Evolutionary conservation across 2,329 filamentous ascomycete genomes (phyloP).

Genomic region (Elsinoe arachidis): DNA sequence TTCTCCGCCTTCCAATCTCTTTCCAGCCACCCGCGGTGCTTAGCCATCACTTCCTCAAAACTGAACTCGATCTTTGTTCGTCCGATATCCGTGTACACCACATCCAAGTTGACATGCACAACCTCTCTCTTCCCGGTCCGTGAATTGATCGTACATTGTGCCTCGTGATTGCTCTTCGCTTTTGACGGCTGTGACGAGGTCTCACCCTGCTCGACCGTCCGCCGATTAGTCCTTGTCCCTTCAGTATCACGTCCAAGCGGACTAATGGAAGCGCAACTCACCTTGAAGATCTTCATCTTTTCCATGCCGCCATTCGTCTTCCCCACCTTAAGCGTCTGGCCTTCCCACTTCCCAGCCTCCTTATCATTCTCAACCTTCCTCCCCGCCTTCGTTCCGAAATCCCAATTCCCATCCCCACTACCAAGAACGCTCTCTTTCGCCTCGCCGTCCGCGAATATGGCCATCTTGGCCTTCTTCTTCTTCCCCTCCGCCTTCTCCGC

Average conservation of each 20-base stretch:
- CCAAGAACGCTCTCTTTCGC: slow-evolving; percentile 33
- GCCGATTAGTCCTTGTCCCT: slow-evolving; percentile 68
- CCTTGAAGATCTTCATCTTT: slow-evolving; percentile 93
- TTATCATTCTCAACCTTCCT: slow-evolving; percentile 89
- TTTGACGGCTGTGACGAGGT: slow-evolving; percentile 12
- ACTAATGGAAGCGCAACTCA: slow-evolving; percentile 45
- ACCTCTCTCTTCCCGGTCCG: slow-evolving; percentile 75
- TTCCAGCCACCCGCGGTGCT: slow-evolving; percentile 57
- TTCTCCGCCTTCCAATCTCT: slow-evolving; percentile 40
- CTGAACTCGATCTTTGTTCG: slow-evolving; percentile 64
- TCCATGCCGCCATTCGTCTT: slow-evolving; percentile 67
- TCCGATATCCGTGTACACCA: slow-evolving; percentile 70
- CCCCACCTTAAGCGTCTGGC: slow-evolving; percentile 79
- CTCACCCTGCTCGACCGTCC: slow-evolving; percentile 3
- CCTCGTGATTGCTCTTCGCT: slow-evolving; percentile 37
- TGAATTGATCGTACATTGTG: slow-evolving; percentile 75
- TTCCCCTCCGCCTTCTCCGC: slow-evolving; percentile 37
- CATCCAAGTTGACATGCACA: slow-evolving; percentile 77
- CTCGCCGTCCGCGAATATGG: slow-evolving; percentile 73
- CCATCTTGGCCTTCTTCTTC: slow-evolving; percentile 71
- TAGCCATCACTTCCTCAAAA: slow-evolving; percentile 85
- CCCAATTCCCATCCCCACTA: slow-evolving; percentile 59
- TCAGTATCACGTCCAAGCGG: slow-evolving; percentile 3
- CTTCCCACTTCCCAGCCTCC: slow-evolving; percentile 82
- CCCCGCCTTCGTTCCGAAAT: slow-evolving; percentile 79